Conservation (phyloP, 1,139 yeast species). For the Tardiomyces depauwii region DNA sequence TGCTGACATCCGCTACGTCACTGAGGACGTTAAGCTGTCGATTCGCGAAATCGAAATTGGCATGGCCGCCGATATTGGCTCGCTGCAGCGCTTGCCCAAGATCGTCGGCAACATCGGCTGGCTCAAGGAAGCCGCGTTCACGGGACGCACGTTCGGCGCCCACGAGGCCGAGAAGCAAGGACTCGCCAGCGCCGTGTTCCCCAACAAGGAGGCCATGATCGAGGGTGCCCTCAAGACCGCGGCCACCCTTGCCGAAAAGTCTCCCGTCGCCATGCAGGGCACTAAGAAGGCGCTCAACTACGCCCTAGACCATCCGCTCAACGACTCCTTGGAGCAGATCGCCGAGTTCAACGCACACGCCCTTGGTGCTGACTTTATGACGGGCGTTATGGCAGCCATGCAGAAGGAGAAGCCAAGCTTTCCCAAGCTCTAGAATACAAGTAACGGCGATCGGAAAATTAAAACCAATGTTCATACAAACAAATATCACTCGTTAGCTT, state of each 20-base stretch:
- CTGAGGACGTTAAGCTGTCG: constrained; percentile 43
- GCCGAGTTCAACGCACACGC: constrained; percentile 43
- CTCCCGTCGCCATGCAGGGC: constrained; percentile 55
- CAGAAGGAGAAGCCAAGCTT: constrained; percentile 22
- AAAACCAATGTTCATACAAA: too few relatives aligned
- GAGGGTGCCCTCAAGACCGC: constrained; percentile 43
- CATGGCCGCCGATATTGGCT: constrained; percentile 71
- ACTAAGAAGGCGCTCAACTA: constrained; percentile 49
- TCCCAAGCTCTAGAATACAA: constrained; percentile 15
- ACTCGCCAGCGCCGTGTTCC: constrained; percentile 38
- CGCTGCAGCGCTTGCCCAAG: constrained; percentile 55
- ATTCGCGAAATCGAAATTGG: constrained; percentile 67
- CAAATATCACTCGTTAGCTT: too few relatives aligned
- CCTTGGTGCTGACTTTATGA: constrained; percentile 27
- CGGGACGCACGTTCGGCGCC: constrained; percentile 47
- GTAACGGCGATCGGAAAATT: background rate
- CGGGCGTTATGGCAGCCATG: constrained; percentile 21
- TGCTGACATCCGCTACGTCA: constrained; percentile 46
- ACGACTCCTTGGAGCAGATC: constrained; percentile 41
- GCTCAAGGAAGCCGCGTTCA: constrained; percentile 50
- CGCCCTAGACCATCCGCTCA: constrained; percentile 35
- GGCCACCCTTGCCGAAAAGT: constrained; percentile 34
- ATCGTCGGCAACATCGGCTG: constrained; percentile 47
- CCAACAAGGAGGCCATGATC: constrained; percentile 40
- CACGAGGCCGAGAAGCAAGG: constrained; percentile 50